Evolutionary conservation across 495 filamentous ascomycete species (phyloP).

Genomic region (Xylona heveae): DNA sequence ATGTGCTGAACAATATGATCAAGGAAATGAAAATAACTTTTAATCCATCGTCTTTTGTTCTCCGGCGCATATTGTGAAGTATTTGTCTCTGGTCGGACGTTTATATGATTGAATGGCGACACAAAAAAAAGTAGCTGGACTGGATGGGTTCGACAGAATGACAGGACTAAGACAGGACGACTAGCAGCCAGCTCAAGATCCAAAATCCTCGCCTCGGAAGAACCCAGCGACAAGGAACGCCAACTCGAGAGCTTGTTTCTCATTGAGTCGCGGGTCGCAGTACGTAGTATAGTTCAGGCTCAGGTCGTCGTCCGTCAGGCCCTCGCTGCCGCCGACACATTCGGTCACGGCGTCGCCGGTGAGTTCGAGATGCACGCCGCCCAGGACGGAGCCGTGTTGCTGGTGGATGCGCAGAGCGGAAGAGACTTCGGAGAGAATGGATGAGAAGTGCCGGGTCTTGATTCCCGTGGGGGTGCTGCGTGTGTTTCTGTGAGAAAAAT

Average conservation of each 20-base stretch:
- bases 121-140: too few relatives aligned
- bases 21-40: too few relatives aligned
- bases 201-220: constrained; percentile 28
- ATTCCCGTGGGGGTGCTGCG: constrained; percentile 41
- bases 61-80: too few relatives aligned
- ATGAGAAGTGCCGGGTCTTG: constrained; percentile 75
- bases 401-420: constrained; percentile 67
- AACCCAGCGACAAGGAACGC: constrained; percentile 85
- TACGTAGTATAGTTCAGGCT: constrained; percentile 78
- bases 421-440: constrained; percentile 68
- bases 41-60: too few relatives aligned
- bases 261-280: constrained; percentile 87
- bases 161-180: too few relatives aligned
- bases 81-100: too few relatives aligned
- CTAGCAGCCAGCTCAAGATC: too few relatives aligned
- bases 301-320: constrained; percentile 69
- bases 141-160: too few relatives aligned
- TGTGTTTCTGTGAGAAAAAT: constrained; percentile 28
- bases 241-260: constrained; percentile 91
- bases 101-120: too few relatives aligned
- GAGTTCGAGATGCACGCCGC: constrained; percentile 85
- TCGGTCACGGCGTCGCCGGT: constrained; percentile 95
- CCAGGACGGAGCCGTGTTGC: constrained; percentile 60
- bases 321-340: constrained; percentile 79
- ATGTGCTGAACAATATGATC: too few relatives aligned